These are phyloP conservation scores for Cordyceps fumosorosea DNA, from an alignment of 2,329 filamentous ascomycete genomes.

Conservation along the genomic window DNA sequence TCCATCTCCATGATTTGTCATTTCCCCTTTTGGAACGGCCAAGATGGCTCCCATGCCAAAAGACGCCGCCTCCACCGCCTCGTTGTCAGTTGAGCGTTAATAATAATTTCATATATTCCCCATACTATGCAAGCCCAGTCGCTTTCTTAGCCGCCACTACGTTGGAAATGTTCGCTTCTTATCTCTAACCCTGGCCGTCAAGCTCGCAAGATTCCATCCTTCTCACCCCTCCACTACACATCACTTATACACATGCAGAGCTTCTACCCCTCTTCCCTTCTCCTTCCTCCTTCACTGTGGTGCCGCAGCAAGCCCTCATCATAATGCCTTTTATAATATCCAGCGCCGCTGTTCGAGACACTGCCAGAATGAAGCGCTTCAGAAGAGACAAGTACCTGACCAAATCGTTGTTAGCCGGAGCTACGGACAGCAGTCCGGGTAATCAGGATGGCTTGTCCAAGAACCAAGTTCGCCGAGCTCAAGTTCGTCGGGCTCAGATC, in stretches of 20 bases:
- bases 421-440: slow-evolving; percentile 10
- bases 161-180: not conserved
- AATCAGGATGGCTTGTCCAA: slow-evolving; percentile 28
- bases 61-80: not conserved
- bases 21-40: not conserved
- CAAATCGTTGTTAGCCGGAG: slow-evolving; percentile 2
- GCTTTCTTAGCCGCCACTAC: no score
- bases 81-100: not conserved
- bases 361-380: slow-evolving; percentile 11
- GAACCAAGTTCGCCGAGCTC: slow-evolving; percentile 40
- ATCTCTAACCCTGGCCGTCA: not conserved
- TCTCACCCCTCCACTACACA: not conserved
- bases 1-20: slow-evolving; percentile 8
- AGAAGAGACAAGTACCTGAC: slow-evolving; percentile 5
- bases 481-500: slow-evolving; percentile 47
- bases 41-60: not conserved
- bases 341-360: slow-evolving; percentile 9
- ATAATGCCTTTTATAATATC: slow-evolving; percentile 12
- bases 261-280: not conserved
- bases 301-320: not conserved
- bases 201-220: not conserved
- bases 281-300: not conserved
- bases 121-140: not conserved
- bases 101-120: not conserved
- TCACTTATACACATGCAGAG: not conserved